Evolutionary conservation across 176 grass and related monocot species (phyloP).

Genomic region (Musa schizocarpa): DNA sequence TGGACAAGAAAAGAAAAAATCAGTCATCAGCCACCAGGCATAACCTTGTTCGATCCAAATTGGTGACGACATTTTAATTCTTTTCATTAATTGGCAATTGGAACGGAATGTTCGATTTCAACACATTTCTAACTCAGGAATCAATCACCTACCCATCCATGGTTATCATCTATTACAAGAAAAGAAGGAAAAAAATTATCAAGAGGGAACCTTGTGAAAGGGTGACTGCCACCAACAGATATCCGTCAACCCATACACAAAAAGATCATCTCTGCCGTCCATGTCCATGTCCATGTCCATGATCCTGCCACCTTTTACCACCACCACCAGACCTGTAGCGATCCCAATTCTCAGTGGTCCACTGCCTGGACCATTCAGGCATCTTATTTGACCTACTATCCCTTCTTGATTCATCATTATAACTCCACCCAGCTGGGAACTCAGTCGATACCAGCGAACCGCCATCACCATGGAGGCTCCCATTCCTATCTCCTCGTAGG

Average conservation of each 20-base stretch:
- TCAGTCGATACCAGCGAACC: conserved; percentile 19
- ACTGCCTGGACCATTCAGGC: conserved; percentile 23
- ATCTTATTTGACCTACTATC: neutral
- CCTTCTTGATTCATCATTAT: conserved; percentile 9
- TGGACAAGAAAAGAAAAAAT: no score
- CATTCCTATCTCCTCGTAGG: conserved; percentile 3
- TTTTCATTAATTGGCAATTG: no score
- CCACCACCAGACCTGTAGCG: conserved; percentile 17
- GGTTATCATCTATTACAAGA: no score
- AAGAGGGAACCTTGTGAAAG: neutral
- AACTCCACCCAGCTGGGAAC: conserved; percentile 23
- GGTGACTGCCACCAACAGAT: no score
- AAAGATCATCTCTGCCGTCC: conserved; percentile 32
- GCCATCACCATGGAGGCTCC: neutral
- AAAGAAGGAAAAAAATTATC: neutral
- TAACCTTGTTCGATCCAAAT: no score
- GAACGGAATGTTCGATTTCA: no score
- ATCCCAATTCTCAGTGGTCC: conserved; percentile 26
- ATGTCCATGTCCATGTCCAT: neutral
- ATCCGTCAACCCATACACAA: neutral
- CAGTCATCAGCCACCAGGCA: no score
- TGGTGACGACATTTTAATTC: no score
- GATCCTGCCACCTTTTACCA: conserved; percentile 11
- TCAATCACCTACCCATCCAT: no score
- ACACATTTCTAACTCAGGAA: no score